Evolutionary conservation across 1,139 yeast species (phyloP), one percentile per base, ranked within the genome.

Genomic region (Debaryomyces fabryi): DNA sequence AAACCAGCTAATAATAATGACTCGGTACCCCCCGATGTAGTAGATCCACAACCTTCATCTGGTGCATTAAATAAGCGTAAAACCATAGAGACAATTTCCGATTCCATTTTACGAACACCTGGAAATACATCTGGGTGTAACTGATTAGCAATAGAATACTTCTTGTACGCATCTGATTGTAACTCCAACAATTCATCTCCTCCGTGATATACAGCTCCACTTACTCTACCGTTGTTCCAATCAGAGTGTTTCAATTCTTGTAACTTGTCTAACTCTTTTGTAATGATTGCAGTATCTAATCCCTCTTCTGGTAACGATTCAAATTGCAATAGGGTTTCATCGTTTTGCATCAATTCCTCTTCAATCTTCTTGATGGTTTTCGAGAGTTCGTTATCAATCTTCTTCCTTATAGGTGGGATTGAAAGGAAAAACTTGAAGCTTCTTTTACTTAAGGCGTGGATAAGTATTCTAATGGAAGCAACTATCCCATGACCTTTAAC

Each of bases 181-280:
- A 93, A 70, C 32, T 78, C 71, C 41, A 88, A 74, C 49, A 92
- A 69, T 13, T 86, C 89, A 15, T 78, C 73, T 6, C 97, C 97
- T 30, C 98, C 98, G 60, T 93, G 98, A 60, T 93, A 93, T 6
- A 93, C 98, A 0, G 97, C 98, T 12, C 99, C 99, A 29, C 96
- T 87, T 1, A 92, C 89, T 53, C 83, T 78, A 6, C 99, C 99
- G 44, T 77, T 75, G 60, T 82, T 78, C 97, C 97, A 92, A 50
- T 84, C 86, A 1, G 91, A 76, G 55, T 86, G 92, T 50, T 83
- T 78, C 59, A 88, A 67, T 20, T 63, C 59, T 30, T 78, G 72
- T 21, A 81, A 65, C 27, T 68, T 67, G 40, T 79, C 78, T 52
- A 90, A 68, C 53, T 83, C 83, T 0, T 59, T 57, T 18, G 74